Evolutionary conservation across 345 rosid species (phyloP).

Genomic region (Iberis pinnata): DNA sequence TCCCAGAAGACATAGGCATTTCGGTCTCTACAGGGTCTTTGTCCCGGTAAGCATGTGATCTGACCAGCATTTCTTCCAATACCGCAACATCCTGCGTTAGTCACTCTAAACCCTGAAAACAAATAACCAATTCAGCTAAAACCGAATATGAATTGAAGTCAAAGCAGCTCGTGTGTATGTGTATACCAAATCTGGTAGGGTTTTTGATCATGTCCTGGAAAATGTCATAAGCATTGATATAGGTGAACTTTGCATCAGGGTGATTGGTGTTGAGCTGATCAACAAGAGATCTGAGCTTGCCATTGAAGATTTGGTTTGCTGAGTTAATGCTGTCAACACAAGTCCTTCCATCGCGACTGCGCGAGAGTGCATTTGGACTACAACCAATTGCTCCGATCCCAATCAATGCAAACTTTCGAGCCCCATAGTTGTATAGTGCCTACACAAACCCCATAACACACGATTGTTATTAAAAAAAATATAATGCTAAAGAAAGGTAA

Average conservation of each 20-base stretch:
- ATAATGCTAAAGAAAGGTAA: too few species aligned
- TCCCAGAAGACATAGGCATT: constrained; percentile 63
- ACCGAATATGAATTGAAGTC: too few species aligned
- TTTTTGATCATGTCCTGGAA: constrained; percentile 47
- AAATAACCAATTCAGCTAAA: too few species aligned
- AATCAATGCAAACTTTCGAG: constrained; percentile 46
- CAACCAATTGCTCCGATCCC: constrained; percentile 76
- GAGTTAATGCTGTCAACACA: constrained; percentile 42
- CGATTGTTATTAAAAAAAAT: too few species aligned
- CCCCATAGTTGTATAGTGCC: constrained; percentile 53
- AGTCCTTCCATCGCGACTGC: constrained; percentile 30
- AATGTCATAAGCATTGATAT: constrained; percentile 51
- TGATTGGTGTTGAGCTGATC: constrained; percentile 41
- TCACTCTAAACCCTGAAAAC: constrained; percentile 45
- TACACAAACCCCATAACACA: constrained; percentile 22
- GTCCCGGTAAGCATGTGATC: constrained; percentile 61
- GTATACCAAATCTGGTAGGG: constrained; percentile 29
- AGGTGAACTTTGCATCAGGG: constrained; percentile 42
- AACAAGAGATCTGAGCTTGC: constrained; percentile 42
- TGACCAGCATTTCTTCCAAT: constrained; percentile 75
- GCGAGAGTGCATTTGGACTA: constrained; percentile 44
- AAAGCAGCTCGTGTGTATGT: not conserved
- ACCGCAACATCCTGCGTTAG: constrained; percentile 65
- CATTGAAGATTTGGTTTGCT: constrained; percentile 48
- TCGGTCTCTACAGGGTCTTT: constrained; percentile 51